Percentiles rank a stretch among this genome's conserved stretches.
These are phyloP conservation scores for Fusarium newnesense DNA, from an alignment of 2,329 filamentous ascomycete genomes.

Conservation along the genomic window DNA sequence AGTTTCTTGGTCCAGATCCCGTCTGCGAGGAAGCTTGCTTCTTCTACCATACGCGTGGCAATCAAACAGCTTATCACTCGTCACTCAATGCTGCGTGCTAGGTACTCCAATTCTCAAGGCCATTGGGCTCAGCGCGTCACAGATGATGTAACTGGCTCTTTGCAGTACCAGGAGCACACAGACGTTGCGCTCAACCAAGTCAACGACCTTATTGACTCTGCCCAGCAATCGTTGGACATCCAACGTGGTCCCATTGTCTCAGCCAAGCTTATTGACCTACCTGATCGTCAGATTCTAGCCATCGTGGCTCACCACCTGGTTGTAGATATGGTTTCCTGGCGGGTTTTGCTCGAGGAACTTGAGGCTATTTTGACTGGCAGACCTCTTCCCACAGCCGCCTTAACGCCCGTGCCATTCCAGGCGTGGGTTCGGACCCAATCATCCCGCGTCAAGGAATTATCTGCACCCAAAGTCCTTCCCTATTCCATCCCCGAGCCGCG, in stretches of 20 bases:
- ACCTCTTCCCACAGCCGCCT: neutral
- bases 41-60: neutral
- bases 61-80: neutral
- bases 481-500: neutral
- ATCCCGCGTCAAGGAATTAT: neutral
- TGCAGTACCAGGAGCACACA: neutral
- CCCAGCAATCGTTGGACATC: neutral
- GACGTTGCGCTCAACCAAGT: neutral
- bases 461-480: neutral
- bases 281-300: neutral
- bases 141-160: neutral
- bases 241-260: neutral
- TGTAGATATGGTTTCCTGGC: conserved; percentile 1
- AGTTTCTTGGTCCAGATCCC: conserved; percentile 52
- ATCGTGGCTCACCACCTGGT: neutral
- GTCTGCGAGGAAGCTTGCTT: neutral
- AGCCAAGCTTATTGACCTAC: neutral
- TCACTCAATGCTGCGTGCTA: neutral
- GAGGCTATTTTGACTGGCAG: neutral
- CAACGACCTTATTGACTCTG: neutral
- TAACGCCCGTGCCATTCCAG: neutral
- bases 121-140: neutral
- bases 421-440: neutral
- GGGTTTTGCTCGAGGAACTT: neutral
- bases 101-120: neutral